Evolutionary conservation across 1,284 basidiomycete genomes (phyloP).

Genomic region (Ceratobasidium sp.): DNA sequence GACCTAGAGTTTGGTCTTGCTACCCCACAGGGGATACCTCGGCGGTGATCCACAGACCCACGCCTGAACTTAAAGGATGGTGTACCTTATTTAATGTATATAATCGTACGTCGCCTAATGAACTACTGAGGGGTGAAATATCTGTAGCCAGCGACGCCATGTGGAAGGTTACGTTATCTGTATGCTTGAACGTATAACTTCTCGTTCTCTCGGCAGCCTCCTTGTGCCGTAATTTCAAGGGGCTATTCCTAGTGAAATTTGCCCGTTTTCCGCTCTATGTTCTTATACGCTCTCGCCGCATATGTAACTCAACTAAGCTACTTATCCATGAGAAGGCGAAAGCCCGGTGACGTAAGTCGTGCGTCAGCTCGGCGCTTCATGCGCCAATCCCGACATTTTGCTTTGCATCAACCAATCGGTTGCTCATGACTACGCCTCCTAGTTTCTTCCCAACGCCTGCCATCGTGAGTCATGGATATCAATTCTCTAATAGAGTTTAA

Average conservation of each 20-base stretch:
- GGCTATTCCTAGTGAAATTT: no score
- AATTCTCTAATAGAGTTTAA: slow-evolving; percentile 5
- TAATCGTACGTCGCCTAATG: not conserved
- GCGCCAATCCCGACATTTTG: not conserved
- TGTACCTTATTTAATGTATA: slow-evolving; percentile 2
- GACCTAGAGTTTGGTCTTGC: slow-evolving; percentile 32
- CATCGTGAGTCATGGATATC: slow-evolving; percentile 60
- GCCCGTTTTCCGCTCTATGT: no score
- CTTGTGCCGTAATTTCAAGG: no score
- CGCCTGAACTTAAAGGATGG: not conserved
- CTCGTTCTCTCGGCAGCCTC: no score
- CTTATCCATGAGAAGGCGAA: no score
- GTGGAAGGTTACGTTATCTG: no score
- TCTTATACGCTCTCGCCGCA: no score
- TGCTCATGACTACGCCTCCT: slow-evolving; percentile 52
- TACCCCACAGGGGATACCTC: slow-evolving; percentile 17
- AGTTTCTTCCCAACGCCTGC: slow-evolving; percentile 80
- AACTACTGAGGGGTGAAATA: no score
- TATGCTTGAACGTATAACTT: no score
- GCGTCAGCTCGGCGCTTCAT: not conserved
- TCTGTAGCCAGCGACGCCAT: no score
- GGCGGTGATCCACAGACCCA: not conserved
- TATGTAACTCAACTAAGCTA: no score
- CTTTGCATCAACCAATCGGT: slow-evolving; percentile 2
- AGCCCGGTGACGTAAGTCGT: not conserved